These are phyloP conservation scores for Pseudovirgaria hyperparasitica DNA, from an alignment of 2,329 filamentous ascomycete genomes.

Conservation along the genomic window DNA sequence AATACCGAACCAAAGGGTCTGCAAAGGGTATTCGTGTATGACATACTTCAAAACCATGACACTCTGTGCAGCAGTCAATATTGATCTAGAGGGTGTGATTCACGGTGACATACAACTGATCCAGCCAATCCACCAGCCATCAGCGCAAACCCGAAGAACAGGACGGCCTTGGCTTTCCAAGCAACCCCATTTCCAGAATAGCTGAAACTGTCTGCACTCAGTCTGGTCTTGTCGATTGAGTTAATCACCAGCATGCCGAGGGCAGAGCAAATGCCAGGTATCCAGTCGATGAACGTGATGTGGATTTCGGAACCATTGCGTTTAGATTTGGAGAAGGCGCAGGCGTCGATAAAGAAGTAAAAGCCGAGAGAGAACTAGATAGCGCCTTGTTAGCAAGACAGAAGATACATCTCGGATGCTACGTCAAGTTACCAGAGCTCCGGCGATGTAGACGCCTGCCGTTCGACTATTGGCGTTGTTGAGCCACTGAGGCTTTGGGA, in stretches of 20 bases:
- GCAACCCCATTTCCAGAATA: conserved; percentile 53
- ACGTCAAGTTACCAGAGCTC: conserved; percentile 44
- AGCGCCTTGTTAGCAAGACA: conserved; percentile 4
- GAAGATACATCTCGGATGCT: conserved; percentile 1
- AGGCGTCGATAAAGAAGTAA: conserved; percentile 56
- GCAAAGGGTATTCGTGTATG: conserved; percentile 44
- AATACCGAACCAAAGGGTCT: conserved; percentile 54
- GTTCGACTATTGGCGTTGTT: conserved; percentile 52
- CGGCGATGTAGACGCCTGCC: conserved; percentile 52
- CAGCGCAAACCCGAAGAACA: conserved; percentile 58
- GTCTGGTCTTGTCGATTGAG: conserved; percentile 54
- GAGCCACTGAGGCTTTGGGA: conserved; percentile 53
- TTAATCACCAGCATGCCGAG: conserved; percentile 63
- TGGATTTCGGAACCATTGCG: conserved; percentile 50
- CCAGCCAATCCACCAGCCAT: conserved; percentile 56
- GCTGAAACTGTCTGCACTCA: conserved; percentile 51
- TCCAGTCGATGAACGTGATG: conserved; percentile 61
- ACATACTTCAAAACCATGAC: conserved; percentile 58
- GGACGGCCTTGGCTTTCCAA: conserved; percentile 57
- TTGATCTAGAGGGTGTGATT: neutral
- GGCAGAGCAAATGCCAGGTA: conserved; percentile 56
- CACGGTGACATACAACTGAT: conserved; percentile 37
- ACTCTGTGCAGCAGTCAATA: conserved; percentile 26
- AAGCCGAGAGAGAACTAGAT: conserved; percentile 54
- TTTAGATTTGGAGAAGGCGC: conserved; percentile 48